Conservation (phyloP, 495 filamentous ascomycete species). For the Trichoderma virens region DNA sequence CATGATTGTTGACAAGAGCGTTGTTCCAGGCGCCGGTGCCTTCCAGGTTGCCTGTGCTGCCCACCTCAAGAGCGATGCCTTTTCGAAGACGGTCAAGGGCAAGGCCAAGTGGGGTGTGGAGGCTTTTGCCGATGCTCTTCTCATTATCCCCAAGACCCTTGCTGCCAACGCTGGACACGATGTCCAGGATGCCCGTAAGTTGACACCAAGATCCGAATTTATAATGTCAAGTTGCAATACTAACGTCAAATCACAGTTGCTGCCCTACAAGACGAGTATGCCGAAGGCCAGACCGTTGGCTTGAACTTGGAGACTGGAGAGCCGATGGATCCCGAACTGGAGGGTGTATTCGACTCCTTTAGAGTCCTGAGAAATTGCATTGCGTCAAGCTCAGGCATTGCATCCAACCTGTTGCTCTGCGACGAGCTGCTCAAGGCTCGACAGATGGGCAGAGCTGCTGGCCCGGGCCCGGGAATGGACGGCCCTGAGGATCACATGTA, state of each 20-base stretch:
- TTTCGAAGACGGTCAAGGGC: slow-evolving; percentile 84
- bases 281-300: slow-evolving; percentile 78
- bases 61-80: slow-evolving; percentile 76
- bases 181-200: slow-evolving; percentile 84
- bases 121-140: slow-evolving; percentile 88
- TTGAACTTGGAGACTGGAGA: slow-evolving; percentile 78
- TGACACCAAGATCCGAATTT: neutral
- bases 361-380: slow-evolving; percentile 88
- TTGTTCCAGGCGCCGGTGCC: slow-evolving; percentile 89
- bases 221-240: neutral
- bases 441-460: slow-evolving; percentile 66
- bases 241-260: slow-evolving; percentile 51
- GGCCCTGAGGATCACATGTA: slow-evolving; percentile 34
- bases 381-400: slow-evolving; percentile 90
- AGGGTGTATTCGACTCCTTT: slow-evolving; percentile 94
- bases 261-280: slow-evolving; percentile 72
- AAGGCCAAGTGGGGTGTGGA: slow-evolving; percentile 93
- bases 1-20: slow-evolving; percentile 93
- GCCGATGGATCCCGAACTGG: slow-evolving; percentile 91
- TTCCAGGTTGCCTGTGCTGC: slow-evolving; percentile 92
- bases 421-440: slow-evolving; percentile 96
- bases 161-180: slow-evolving; percentile 95
- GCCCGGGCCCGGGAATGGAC: slow-evolving; percentile 48
- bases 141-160: slow-evolving; percentile 94
- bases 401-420: slow-evolving; percentile 88